Evolutionary conservation across 1,139 yeast species (phyloP), one percentile per base, ranked within the genome.

Genomic region (Sugiyamaella xylanicola): DNA sequence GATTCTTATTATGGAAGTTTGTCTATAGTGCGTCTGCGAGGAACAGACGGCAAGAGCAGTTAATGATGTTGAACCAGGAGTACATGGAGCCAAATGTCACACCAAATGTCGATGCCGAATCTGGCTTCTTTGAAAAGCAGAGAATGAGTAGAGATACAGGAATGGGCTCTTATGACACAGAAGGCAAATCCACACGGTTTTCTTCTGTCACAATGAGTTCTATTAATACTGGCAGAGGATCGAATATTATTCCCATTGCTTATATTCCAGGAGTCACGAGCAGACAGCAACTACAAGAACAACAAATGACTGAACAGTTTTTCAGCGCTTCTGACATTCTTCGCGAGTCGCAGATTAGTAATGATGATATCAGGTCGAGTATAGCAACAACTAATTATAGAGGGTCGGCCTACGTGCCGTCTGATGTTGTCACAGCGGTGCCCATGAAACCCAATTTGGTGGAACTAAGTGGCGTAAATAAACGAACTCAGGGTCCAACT

Each of bases 221-320:
- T 16, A 59, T 65, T 29, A 63, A 64, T 53, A 61, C 67, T 13
- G 85, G 93, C 7, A 82, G 87, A 62, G 95, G 95, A 3, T 87
- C 95, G 7, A 91, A 92, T 70, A 85, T 92, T 59, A 80, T 91
- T 59, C 97, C 97, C n/a, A 86, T 91, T 61, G 96, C 96, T 1
- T 91, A 91, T 69, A 89, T 91, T 58, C 97, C 97, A 0, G 97
- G 97, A 40, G 97, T 90, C 16, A 64, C 66, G 36, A 63, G 65
- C 32, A 55, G 65, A 21, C 58, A 62, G 21, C 51, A 52, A 54
- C 53, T 55, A 55, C 46, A 56, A 45, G 57, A 58, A 43, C 49
- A 57, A 25, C 59, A 52, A 44, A 40, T 47, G 37, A 44, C 44
- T 32, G 42, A 56, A 52, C 56, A 61, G 52, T 56, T 55, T 35